Conservation (phyloP, 805 yeast species). For the Lipomyces yamadae region DNA sequence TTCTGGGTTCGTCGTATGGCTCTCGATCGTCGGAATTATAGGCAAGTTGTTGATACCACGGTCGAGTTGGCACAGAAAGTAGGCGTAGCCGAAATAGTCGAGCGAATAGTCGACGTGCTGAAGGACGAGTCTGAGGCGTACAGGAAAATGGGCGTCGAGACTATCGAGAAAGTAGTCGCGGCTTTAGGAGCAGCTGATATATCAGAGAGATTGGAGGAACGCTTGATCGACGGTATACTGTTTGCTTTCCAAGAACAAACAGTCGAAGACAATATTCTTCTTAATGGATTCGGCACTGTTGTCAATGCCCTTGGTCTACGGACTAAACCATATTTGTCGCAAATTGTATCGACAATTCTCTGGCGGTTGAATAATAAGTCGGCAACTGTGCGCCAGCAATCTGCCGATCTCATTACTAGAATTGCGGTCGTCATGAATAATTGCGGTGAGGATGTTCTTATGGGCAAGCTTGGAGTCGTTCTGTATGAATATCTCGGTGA, state of each 20-base stretch:
- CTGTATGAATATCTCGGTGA: constrained; percentile 93
- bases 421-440: constrained; percentile 68
- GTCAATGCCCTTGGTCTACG: constrained; percentile 65
- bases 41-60: constrained; percentile 74
- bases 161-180: constrained; percentile 61
- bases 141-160: constrained; percentile 76
- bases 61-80: constrained; percentile 66
- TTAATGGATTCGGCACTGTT: constrained; percentile 68
- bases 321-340: constrained; percentile 70
- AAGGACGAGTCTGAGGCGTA: constrained; percentile 85
- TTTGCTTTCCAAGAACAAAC: constrained; percentile 83
- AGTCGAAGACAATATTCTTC: constrained; percentile 57
- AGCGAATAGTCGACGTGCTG: constrained; percentile 59
- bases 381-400: constrained; percentile 76
- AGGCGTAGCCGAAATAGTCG: constrained; percentile 67
- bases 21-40: constrained; percentile 52
- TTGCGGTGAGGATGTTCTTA: constrained; percentile 66
- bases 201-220: constrained; percentile 62
- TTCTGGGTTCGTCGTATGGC: constrained; percentile 89
- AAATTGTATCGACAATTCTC: constrained; percentile 71
- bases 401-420: constrained; percentile 74
- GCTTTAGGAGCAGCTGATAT: constrained; percentile 62
- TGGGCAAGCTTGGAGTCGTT: constrained; percentile 72
- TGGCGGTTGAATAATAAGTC: constrained; percentile 73
- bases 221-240: constrained; percentile 78